A percentile compares a stretch with the other conserved stretches of the same genome.
These are phyloP conservation scores for Middelhovenomyces tepae DNA, from an alignment of 805 yeast species.

Conservation along the genomic window DNA sequence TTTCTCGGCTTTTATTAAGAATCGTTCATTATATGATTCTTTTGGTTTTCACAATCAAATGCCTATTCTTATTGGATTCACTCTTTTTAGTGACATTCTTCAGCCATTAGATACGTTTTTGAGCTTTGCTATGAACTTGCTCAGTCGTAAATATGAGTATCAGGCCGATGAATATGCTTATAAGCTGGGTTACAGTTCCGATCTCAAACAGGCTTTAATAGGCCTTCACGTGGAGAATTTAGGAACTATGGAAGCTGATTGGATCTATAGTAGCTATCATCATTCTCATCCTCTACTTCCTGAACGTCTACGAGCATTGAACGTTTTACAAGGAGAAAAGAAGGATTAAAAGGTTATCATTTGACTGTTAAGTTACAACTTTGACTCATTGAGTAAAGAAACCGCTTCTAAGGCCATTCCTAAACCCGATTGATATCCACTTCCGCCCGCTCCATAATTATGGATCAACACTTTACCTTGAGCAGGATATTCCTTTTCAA, in stretches of 20 bases:
- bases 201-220: conserved; percentile 64
- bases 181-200: conserved; percentile 57
- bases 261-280: conserved; percentile 80
- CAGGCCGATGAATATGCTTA: conserved; percentile 89
- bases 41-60: conserved; percentile 63
- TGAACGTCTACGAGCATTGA: conserved; percentile 78
- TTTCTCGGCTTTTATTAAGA: conserved; percentile 73
- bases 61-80: conserved; percentile 76
- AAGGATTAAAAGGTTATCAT: too few relatives aligned
- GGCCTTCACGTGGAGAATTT: conserved; percentile 73
- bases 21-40: conserved; percentile 64
- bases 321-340: conserved; percentile 19
- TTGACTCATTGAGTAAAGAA: conserved; percentile 5
- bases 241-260: conserved; percentile 79
- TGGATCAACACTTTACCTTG: conserved; percentile 46
- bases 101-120: conserved; percentile 67
- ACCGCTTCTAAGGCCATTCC: conserved; percentile 48
- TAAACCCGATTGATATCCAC: conserved; percentile 67
- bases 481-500: conserved; percentile 41
- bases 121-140: conserved; percentile 55
- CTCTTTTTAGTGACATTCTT: conserved; percentile 68
- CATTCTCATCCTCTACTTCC: conserved; percentile 87
- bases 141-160: conserved; percentile 82
- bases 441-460: conserved; percentile 70
- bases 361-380: too few relatives aligned